These are phyloP conservation scores for Boletus tylopilopsis DNA, from an alignment of 768 basidiomycete species.

Conservation along the genomic window DNA sequence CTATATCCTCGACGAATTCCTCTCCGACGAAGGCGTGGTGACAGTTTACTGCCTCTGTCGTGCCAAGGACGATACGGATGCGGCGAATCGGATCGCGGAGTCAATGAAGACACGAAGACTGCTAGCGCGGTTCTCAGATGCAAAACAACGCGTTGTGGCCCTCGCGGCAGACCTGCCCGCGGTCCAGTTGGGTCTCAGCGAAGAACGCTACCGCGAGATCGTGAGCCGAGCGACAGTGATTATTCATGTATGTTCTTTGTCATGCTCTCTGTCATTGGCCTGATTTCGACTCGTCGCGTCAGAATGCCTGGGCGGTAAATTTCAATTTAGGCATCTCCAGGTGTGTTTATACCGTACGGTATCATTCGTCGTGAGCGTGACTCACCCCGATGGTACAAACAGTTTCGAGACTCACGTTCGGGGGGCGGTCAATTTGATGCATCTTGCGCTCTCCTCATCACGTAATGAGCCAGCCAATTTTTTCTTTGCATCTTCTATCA, in stretches of 20 bases:
- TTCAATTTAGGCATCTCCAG: slow-evolving; percentile 40
- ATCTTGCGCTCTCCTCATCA: slow-evolving; percentile 41
- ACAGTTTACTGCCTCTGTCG: slow-evolving; percentile 50
- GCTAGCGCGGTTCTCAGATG: slow-evolving; percentile 4
- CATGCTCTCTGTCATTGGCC: background rate
- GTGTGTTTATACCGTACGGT: background rate
- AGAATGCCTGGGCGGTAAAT: slow-evolving; percentile 59
- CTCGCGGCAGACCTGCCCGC: slow-evolving; percentile 42
- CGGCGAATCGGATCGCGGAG: slow-evolving; percentile 36
- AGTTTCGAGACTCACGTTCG: slow-evolving; percentile 46
- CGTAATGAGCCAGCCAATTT: slow-evolving; percentile 35
- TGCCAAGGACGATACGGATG: slow-evolving; percentile 43
- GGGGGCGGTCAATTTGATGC: slow-evolving; percentile 48
- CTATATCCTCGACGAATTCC: slow-evolving; percentile 46
- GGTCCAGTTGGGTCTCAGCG: slow-evolving; percentile 38
- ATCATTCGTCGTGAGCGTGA: too few species aligned
- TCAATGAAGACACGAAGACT: slow-evolving; percentile 40
- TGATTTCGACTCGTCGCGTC: background rate
- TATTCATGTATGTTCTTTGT: slow-evolving; percentile 36
- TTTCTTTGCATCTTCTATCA: slow-evolving; percentile 51
- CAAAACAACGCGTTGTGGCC: slow-evolving; percentile 32
- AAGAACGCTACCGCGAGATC: slow-evolving; percentile 35
- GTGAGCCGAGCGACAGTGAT: slow-evolving; percentile 37
- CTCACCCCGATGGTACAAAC: slow-evolving; percentile 1
- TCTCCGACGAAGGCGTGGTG: slow-evolving; percentile 33